These are phyloP conservation scores for Colletotrichum phormii DNA, from an alignment of 2,329 filamentous ascomycete genomes.

Conservation along the genomic window DNA sequence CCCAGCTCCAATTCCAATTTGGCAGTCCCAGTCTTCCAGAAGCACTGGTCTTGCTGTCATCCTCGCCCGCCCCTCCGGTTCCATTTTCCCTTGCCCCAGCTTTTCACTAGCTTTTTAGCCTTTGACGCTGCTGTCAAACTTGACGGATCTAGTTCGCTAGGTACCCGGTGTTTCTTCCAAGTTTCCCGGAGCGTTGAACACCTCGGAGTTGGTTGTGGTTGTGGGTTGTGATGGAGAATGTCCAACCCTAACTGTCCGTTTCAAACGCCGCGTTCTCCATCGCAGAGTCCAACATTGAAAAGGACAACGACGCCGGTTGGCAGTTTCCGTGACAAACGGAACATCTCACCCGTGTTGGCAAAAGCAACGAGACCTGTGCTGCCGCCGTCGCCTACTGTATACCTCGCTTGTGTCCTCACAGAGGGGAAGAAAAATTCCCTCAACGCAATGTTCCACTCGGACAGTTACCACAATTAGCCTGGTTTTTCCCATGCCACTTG, in stretches of 20 bases:
- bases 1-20: not conserved
- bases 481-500: slow-evolving; percentile 17
- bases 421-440: slow-evolving; percentile 34
- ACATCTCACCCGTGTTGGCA: not conserved
- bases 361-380: not conserved
- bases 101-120: slow-evolving; percentile 1
- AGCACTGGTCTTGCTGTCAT: not conserved
- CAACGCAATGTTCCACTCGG: slow-evolving; percentile 31
- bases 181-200: not conserved
- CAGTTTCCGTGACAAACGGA: not conserved
- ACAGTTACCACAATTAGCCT: slow-evolving; percentile 32
- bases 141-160: not conserved
- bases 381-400: slow-evolving; percentile 8
- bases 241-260: slow-evolving; percentile 29
- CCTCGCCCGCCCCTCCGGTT: slow-evolving; percentile 1
- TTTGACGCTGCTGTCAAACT: slow-evolving; percentile 7
- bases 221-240: slow-evolving; percentile 15
- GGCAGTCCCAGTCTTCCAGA: too few relatives aligned
- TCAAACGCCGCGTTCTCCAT: slow-evolving; percentile 1
- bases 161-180: not conserved
- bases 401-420: slow-evolving; percentile 2
- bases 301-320: too few relatives aligned
- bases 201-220: not conserved
- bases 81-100: slow-evolving; percentile 3
- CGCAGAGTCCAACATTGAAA: too few relatives aligned